Evolutionary conservation across 192 early-diverging fungal genomes (phyloP), one percentile per base, ranked within the genome.

Genomic region (Backusella sp.): DNA sequence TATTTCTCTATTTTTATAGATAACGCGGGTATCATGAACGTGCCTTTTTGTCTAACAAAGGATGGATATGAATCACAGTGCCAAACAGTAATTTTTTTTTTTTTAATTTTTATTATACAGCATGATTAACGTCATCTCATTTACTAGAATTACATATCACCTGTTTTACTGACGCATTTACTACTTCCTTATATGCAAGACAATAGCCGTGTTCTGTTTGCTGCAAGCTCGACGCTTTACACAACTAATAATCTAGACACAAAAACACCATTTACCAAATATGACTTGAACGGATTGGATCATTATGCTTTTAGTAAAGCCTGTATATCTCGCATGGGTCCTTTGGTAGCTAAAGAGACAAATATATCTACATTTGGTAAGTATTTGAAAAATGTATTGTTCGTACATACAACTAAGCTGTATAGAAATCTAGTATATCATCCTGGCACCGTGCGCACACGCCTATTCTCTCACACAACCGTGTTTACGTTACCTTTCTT

Each of bases 11-110:
- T 21, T 56, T 62, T 32, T 32, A 32, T 73, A 74, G 73, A 74
- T 39, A 74, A 74, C 46, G 73, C 73, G 28, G 73, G 73, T 28
- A 46, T 74, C 2, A 74, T 74, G 73, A 74, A 74, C 11, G 28
- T 28, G 15, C 73, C 73, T 68, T 74, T 42, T 21, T 4, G 19
- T 7, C 32, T n/a, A 6, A 74, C 73, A 19, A 39, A 21, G 2
- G 65, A 66, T 44, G 66, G 66, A 44, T 67, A 67, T 35, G 73
- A 74, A 32, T 28, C 73, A 32, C 73, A 74, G 30, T 65, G 62
- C n/a, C 73, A 74, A 74, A 65, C 62, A 26, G 73, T 74, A 74
- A 67, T 32, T 32, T 2, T 4, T 4, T 59, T 14, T 59, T 9
- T 59, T 59, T 21, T 59, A 23, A 0, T 39, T 39, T 39, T 39